Evolutionary conservation across 2,329 filamentous ascomycete genomes (phyloP), one percentile per base, ranked within the genome.

Genomic region (Epichloe gansuensis): DNA sequence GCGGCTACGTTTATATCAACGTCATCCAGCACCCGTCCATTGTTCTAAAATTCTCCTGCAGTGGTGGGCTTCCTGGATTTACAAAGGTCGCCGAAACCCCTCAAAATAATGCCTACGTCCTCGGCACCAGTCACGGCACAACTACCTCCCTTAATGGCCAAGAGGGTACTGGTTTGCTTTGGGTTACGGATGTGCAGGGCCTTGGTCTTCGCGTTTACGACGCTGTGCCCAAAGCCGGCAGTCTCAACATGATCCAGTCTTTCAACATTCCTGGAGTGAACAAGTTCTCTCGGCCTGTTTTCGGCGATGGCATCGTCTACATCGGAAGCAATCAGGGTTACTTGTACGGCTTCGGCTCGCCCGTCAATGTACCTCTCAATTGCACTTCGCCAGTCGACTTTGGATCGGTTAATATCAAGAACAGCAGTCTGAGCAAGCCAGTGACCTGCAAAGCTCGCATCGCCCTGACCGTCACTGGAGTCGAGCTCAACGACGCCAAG

Each of bases 271-370:
- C 72, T 0, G 75, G 74, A 0, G 70, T 75, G 4, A 75, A 70
- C 46, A 82, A 82, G 63, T 82, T 82, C 56, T 75, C 73, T 3
- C 70, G 78, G 2, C 75, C 78, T 1, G 76, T 78, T 2, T 81
- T 82, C 52, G 78, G 78, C 6, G 70, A 82, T 53, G 77, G 75
- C 0, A 71, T 73, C 52, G 71, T 74, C 2, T 82, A 81, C 55
- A 62, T 81, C n/a, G 75, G 75, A 9, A 76, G 73, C 1, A 74
- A 66, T 3, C 63, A 67, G 25, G 79, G 78, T 3, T 73, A 65
- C 52, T 60, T 82, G 21, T 80, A 80, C 34, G 77, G 70, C 2
- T 80, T 78, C 52, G 78, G 78, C 1, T 75, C 76, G 0, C 76
- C 78, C 0, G 75, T 77, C 31, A 79, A 75, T 41, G 59, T 70